Base-by-base conservation (phyloP, 768 basidiomycete species). In the Suillus ampliporus region DNA sequence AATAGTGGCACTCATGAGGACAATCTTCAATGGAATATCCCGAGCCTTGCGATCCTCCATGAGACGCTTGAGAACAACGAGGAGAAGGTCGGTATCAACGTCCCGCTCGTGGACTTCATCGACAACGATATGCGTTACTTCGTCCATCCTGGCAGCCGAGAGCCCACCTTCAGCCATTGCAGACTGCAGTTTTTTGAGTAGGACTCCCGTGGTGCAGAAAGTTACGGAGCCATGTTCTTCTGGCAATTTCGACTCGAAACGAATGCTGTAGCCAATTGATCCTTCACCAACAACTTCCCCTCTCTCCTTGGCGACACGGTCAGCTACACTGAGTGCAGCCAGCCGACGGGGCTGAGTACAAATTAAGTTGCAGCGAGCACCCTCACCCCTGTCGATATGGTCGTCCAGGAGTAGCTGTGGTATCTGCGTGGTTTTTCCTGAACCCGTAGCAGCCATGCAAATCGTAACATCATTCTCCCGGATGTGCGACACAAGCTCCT, bases 41-140 rank as follows among this genome's bases (percentile, higher is more conserved):
- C 84, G 84, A 7, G 84, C 79, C 72, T 85, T 89, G 67, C 95
- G 86, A 62, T 94, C 89, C 7, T 83, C 84, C 70, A 96, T 76
- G 26, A 96, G 76, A 26, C 92, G 86, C 75, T 96, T 95, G 60
- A 99, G 83, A 6, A 95, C 93, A 61, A 95, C 92, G 19, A 99
- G 84, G 47, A 95, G 78, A 26, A 97, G 78, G 74, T 97, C 96
- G 0, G 94, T 96, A 71, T 97, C 95, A 63, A 97, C 86, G 67
- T 97, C 94, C 34, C 96, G 89, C 76, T 97, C 96, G 74, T 99
- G 96, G 4, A 95, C 95, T 78, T 99, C 95, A 73, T 99, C 96
- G 31, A 98, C 94, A 50, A 97, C 76, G 62, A 99, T 86, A 73
- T 97, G 96, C 10, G 94, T 94, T 57, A 97, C 83, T 58, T 87